These are phyloP conservation scores for Alternaria ventricosa DNA, from an alignment of 2,329 filamentous ascomycete species.

Conservation along the genomic window DNA sequence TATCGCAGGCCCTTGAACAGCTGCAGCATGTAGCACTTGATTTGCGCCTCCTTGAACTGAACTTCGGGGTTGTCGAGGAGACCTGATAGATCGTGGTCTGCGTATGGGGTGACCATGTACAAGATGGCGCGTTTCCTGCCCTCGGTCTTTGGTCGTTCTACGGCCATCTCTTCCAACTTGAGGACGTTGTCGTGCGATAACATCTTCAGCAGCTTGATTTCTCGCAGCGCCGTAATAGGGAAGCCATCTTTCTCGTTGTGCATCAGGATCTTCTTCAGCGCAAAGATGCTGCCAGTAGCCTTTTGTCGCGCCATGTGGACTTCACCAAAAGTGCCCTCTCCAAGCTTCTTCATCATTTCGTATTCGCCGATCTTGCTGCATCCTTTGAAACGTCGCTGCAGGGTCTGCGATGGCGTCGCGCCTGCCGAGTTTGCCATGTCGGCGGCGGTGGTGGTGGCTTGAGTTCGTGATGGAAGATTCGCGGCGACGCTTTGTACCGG, in stretches of 20 bases:
- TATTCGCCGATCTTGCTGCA: conserved; percentile 86
- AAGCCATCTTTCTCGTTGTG: conserved; percentile 99
- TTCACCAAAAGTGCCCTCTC: conserved; percentile 96
- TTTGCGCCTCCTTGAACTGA: conserved; percentile 83
- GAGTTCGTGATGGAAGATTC: neutral
- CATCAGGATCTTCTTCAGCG: conserved; percentile 98
- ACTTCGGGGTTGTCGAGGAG: conserved; percentile 94
- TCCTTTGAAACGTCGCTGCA: conserved; percentile 71
- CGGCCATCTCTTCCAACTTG: conserved; percentile 91
- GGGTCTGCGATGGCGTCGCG: conserved; percentile 56
- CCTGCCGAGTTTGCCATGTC: conserved; percentile 28
- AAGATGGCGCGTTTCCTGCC: conserved; percentile 74
- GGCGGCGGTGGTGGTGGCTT: neutral
- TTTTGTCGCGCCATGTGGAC: conserved; percentile 87
- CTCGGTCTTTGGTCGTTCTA: conserved; percentile 72
- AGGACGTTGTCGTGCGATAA: conserved; percentile 91
- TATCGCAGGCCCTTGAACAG: conserved; percentile 88
- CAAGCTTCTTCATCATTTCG: conserved; percentile 81
- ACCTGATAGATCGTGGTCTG: conserved; percentile 98
- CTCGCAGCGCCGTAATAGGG: conserved; percentile 95
- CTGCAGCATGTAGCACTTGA: conserved; percentile 98
- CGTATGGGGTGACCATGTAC: conserved; percentile 99
- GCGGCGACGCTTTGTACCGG: conserved; percentile 1
- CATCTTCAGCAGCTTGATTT: conserved; percentile 96
- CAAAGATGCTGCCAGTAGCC: conserved; percentile 76